Conservation (phyloP, 1,284 basidiomycete genomes). For the Pseudozyma sp. region DNA sequence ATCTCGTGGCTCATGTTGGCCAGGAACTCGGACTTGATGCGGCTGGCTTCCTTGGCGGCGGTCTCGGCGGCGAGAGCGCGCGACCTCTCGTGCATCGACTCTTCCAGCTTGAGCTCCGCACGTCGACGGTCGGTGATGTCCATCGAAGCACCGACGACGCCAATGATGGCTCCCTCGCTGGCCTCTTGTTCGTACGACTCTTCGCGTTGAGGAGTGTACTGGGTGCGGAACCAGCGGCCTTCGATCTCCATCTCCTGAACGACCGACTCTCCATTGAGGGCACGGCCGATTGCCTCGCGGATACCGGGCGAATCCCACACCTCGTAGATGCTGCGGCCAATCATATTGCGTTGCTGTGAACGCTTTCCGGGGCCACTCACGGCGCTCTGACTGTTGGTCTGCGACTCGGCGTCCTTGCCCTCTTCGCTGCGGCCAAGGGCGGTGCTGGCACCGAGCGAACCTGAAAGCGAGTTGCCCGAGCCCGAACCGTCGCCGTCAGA, state of each 20-base stretch:
- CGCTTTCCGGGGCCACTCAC: slow-evolving; percentile 44
- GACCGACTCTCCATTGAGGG: slow-evolving; percentile 56
- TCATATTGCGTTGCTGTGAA: slow-evolving; percentile 46
- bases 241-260: slow-evolving; percentile 65
- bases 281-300: slow-evolving; percentile 53
- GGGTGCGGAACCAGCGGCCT: slow-evolving; percentile 63
- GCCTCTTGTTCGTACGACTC: slow-evolving; percentile 46
- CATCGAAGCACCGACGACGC: slow-evolving; percentile 69
- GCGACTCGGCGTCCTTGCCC: slow-evolving; percentile 41
- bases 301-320: slow-evolving; percentile 60
- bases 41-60: slow-evolving; percentile 71
- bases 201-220: slow-evolving; percentile 59
- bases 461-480: slow-evolving; percentile 42
- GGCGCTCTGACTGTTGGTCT: slow-evolving; percentile 53
- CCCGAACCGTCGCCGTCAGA: slow-evolving; percentile 48
- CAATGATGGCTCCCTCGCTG: slow-evolving; percentile 56
- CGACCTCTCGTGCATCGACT: slow-evolving; percentile 65
- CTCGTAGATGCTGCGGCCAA: slow-evolving; percentile 58
- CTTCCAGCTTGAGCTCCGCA: slow-evolving; percentile 63
- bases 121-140: slow-evolving; percentile 68
- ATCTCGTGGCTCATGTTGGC: slow-evolving; percentile 71
- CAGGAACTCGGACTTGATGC: slow-evolving; percentile 71
- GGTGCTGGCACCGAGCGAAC: slow-evolving; percentile 22
- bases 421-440: slow-evolving; percentile 35
- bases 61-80: slow-evolving; percentile 67